Percentiles rank a stretch among this genome's conserved stretches.
Conservation (phyloP, 2,329 filamentous ascomycete species). For the Alternaria viburni region DNA sequence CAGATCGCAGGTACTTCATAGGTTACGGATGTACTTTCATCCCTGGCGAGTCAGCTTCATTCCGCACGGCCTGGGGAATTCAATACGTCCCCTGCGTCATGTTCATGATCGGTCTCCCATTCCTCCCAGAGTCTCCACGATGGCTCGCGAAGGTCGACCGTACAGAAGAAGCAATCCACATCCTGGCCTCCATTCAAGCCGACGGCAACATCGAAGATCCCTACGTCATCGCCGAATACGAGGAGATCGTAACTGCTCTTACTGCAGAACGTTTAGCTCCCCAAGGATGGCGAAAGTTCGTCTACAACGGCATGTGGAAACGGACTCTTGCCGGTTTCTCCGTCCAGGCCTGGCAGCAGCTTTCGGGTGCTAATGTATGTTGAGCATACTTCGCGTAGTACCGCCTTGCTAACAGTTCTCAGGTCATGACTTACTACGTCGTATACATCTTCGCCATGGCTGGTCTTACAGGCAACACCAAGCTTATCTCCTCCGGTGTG, state of each 20-base stretch:
- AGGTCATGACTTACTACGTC: constrained; percentile 31
- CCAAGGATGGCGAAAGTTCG: constrained; percentile 75
- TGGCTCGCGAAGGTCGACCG: constrained; percentile 55
- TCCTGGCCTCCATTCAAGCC: constrained; percentile 52
- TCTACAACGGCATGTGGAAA: constrained; percentile 75
- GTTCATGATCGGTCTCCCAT: constrained; percentile 57
- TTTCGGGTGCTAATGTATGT: constrained; percentile 81
- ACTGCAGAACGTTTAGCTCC: constrained; percentile 74
- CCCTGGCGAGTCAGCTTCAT: constrained; percentile 30
- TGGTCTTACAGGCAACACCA: constrained; percentile 64
- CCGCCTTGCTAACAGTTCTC: neutral
- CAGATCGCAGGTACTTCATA: constrained; percentile 46
- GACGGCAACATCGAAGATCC: constrained; percentile 68
- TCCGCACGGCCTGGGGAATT: constrained; percentile 48
- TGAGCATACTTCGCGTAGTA: constrained; percentile 40
- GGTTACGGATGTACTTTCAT: constrained; percentile 47
- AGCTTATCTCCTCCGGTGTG: constrained; percentile 70
- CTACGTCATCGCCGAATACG: constrained; percentile 71
- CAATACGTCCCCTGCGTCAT: constrained; percentile 48
- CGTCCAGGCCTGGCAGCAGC: constrained; percentile 76
- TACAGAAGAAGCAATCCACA: constrained; percentile 53
- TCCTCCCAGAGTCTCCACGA: constrained; percentile 54
- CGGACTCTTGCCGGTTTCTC: constrained; percentile 74
- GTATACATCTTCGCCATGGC: constrained; percentile 75
- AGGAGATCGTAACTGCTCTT: constrained; percentile 75